phyloP scores from a whole-genome alignment of 1,284 basidiomycete genomes.

The Sutorius eximius region DNA sequence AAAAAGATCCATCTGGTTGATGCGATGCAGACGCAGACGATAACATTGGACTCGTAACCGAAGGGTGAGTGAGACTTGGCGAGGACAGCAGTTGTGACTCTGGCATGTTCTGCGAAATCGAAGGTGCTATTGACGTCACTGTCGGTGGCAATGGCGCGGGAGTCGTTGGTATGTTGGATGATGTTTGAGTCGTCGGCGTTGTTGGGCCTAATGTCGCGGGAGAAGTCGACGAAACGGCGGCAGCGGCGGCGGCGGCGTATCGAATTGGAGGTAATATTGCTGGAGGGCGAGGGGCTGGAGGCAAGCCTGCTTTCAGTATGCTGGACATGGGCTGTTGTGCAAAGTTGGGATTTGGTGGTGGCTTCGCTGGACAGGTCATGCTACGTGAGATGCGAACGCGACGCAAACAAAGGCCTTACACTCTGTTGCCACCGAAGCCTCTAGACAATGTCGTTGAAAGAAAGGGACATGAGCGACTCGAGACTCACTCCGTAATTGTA shows the following conservation, averaged over 20 bases:
- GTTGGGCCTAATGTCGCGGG: constrained; percentile 32
- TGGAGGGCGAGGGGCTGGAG: constrained; percentile 51
- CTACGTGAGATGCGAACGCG: constrained; percentile 17
- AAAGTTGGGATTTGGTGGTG: constrained; percentile 80
- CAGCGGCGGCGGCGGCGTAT: constrained; percentile 91
- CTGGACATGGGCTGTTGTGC: constrained; percentile 78
- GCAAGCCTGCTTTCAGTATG: constrained; percentile 70
- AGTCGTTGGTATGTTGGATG: constrained; percentile 29
- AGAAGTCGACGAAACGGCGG: constrained; percentile 57
- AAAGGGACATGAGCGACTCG: background rate
- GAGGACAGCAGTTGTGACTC: constrained; percentile 62
- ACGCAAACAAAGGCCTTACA: constrained; percentile 39
- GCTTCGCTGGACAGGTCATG: constrained; percentile 56
- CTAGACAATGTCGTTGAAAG: constrained; percentile 30
- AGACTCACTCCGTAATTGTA: constrained; percentile 66
- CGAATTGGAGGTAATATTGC: constrained; percentile 78
- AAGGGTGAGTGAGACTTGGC: constrained; percentile 77
- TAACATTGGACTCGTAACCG: constrained; percentile 74
- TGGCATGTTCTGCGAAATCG: constrained; percentile 39
- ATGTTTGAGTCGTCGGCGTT: constrained; percentile 40
- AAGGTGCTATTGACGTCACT: constrained; percentile 39
- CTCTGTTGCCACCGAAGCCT: constrained; percentile 49
- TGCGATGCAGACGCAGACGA: constrained; percentile 75
- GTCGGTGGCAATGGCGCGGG: constrained; percentile 37
- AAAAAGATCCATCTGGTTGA: constrained; percentile 68